A percentile compares a stretch with the other conserved stretches of the same genome.
These are phyloP conservation scores for Beauveria bassiana DNA, from an alignment of 2,329 filamentous ascomycete genomes.

Conservation along the genomic window DNA sequence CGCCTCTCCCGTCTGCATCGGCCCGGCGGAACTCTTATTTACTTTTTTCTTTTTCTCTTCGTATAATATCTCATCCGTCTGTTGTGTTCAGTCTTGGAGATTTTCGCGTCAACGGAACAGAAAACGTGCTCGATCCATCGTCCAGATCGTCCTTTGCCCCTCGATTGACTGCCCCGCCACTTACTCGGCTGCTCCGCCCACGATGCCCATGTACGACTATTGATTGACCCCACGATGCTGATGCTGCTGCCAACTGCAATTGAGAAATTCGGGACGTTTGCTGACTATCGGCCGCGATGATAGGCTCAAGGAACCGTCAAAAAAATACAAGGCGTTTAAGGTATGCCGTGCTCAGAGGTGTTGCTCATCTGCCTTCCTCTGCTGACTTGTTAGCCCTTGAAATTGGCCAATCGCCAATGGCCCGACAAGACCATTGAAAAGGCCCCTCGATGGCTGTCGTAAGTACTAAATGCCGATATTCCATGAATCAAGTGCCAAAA, in stretches of 20 bases:
- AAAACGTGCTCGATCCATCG: background rate
- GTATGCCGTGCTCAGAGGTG: background rate
- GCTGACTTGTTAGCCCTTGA: conserved; percentile 27
- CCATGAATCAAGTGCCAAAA: background rate
- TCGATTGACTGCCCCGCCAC: background rate
- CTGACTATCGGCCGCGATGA: background rate
- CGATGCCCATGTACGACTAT: conserved; percentile 2
- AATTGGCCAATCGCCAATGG: conserved; percentile 72
- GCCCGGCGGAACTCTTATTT: background rate
- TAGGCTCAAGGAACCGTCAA: conserved; percentile 66
- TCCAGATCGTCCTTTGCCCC: background rate
- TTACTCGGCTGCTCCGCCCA: background rate
- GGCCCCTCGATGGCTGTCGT: conserved; percentile 83
- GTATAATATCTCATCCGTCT: background rate
- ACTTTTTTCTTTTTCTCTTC: background rate
- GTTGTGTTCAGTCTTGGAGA: background rate
- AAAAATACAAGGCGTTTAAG: conserved; percentile 63
- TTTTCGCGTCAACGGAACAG: background rate
- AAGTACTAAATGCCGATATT: background rate
- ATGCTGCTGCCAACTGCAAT: background rate
- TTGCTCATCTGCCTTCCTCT: too few species aligned
- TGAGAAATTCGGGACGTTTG: background rate
- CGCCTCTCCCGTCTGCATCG: background rate
- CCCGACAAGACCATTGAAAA: conserved; percentile 75
- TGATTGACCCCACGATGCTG: background rate